A percentile compares a stretch with the other conserved stretches of the same genome.
Evolutionary conservation across 352 stramenopile genomes (phyloP).

Genomic region (Achlya hypogyna): DNA sequence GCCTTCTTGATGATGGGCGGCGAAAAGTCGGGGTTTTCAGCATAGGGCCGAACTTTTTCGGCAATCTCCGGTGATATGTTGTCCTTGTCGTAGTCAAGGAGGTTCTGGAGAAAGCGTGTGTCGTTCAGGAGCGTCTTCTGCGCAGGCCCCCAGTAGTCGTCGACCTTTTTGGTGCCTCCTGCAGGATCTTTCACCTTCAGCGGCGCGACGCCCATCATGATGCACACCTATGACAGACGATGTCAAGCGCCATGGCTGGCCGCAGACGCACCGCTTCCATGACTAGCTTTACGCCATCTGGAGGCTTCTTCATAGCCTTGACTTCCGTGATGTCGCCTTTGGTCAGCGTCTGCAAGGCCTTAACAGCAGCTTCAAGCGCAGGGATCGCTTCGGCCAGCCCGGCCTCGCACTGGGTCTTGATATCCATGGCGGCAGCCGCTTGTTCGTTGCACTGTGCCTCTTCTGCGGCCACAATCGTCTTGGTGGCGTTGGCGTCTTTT

Average conservation of each 20-base stretch:
- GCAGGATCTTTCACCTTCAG: constrained; percentile 90
- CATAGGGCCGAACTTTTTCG: constrained; percentile 81
- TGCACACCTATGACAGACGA: constrained; percentile 50
- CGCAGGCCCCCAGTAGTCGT: constrained; percentile 91
- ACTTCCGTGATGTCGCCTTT: constrained; percentile 93
- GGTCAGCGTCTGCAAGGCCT: constrained; percentile 88
- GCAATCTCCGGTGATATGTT: constrained; percentile 89
- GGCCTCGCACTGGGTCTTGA: constrained; percentile 88
- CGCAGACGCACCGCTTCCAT: constrained; percentile 72
- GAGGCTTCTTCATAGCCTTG: constrained; percentile 95
- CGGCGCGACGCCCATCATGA: constrained; percentile 91
- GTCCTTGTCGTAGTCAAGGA: constrained; percentile 95
- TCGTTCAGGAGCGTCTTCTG: constrained; percentile 91
- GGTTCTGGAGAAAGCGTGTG: constrained; percentile 86
- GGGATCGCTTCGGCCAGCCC: constrained; percentile 90
- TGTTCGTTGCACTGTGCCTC: constrained; percentile 82
- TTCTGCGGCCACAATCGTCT: constrained; percentile 72
- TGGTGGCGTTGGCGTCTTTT: constrained; percentile 81
- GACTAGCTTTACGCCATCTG: constrained; percentile 89
- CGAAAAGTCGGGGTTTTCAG: constrained; percentile 85
- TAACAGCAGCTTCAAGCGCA: constrained; percentile 84
- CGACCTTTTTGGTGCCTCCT: constrained; percentile 85
- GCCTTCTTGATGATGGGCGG: constrained; percentile 92
- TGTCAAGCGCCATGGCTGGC: background rate
- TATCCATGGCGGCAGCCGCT: constrained; percentile 75